Evolutionary conservation across 345 rosid genomes (phyloP).

Genomic region (Mangifera indica): DNA sequence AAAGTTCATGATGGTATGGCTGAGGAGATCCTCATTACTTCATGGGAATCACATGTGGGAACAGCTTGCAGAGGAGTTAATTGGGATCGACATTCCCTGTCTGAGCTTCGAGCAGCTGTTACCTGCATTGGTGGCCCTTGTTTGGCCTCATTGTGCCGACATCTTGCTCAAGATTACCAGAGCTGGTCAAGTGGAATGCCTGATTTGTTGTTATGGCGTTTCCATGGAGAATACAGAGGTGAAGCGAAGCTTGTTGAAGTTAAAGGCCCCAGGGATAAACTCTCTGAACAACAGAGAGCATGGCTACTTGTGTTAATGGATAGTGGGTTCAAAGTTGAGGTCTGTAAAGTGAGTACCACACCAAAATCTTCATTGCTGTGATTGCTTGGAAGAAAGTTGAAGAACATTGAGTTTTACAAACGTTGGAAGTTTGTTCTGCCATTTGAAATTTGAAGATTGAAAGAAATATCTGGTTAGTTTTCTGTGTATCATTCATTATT

Average conservation of each 20-base stretch:
- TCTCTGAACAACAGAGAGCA: constrained; percentile 91
- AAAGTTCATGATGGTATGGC: constrained; percentile 69
- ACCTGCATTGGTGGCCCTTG: constrained; percentile 69
- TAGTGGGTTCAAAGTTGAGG: constrained; percentile 73
- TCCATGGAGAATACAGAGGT: constrained; percentile 69
- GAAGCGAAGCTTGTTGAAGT: constrained; percentile 98
- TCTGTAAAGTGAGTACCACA: constrained; percentile 66
- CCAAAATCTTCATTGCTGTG: background rate
- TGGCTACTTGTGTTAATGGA: constrained; percentile 85
- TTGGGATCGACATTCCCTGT: constrained; percentile 73
- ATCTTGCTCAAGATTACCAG: constrained; percentile 72
- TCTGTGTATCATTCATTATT: no score
- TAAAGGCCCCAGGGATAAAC: constrained; percentile 75
- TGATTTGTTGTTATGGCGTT: constrained; percentile 83
- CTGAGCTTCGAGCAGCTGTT: constrained; percentile 81
- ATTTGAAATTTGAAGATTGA: background rate
- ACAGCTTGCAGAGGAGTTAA: constrained; percentile 74
- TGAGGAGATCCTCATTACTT: constrained; percentile 72
- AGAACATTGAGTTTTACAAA: background rate
- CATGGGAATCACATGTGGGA: constrained; percentile 72
- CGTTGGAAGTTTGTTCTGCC: background rate
- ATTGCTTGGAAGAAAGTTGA: background rate
- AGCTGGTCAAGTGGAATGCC: constrained; percentile 99
- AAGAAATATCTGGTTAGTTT: background rate
- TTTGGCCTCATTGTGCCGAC: constrained; percentile 69